Base-by-base conservation (phyloP, 352 stramenopile species). In the Blastocystis sp. region DNA sequence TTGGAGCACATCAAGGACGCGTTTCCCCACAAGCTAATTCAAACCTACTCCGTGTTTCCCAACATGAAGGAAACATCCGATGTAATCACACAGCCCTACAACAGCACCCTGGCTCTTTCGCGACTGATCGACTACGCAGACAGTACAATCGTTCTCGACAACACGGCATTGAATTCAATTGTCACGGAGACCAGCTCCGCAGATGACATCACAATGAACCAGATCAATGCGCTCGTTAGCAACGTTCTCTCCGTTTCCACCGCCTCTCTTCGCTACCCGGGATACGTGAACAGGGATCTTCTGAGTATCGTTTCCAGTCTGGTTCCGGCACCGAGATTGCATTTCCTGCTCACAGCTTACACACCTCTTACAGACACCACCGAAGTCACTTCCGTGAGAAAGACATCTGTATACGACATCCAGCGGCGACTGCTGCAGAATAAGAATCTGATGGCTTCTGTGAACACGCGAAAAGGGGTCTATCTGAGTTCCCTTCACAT, bases 391-490 rank as follows among this genome's bases (percentile, higher is more conserved):
- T 78, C 85, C 61, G 93, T 98, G 75, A 91, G 96, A 65, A 98
- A 98, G 90, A 99, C 96, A 18, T 98, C 95, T 6, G 96, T 99
- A 14, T 90, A 98, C 29, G 96, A 99, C 89, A 96, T 99, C 27
- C 99, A 99, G 96, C 91, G 96, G 61, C 93, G 96, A 44, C 87
- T 96, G 69, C 87, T 96, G 51, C 92, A 97, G 89, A 93, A 95
- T 4, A 98, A 99, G 89, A 99, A 99, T 90, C 98, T 98, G 88
- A 99, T 99, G 96, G 96, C 99, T 14, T 97, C 92, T n/a, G 96
- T 94, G 48, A 94, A 91, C 3, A 94, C 94, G 18, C 94, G 96
- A 86, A 96, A 93, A 29, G 95, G 95, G 4, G 98, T 95, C 88
- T 99, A 99, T 90, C 97, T 99, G 75, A 98, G 93, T 48, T 97